phyloP scores from a whole-genome alignment of 495 filamentous ascomycete species.

The Astrothelium macrocarpum region DNA sequence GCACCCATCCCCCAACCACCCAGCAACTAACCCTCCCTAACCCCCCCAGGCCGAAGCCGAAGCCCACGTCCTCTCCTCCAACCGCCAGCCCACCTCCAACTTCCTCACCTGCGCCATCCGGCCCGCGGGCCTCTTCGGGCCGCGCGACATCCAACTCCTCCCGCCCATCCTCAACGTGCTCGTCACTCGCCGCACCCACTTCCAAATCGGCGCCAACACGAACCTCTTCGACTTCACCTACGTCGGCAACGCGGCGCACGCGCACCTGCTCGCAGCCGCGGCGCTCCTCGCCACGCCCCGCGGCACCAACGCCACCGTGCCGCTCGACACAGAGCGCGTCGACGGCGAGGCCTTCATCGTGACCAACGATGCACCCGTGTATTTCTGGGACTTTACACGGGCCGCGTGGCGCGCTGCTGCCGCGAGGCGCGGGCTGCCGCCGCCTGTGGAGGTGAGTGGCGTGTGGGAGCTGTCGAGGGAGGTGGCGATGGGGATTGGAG shows the following conservation, averaged over 20 bases:
- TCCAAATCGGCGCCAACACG: conserved; percentile 80
- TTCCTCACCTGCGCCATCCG: conserved; percentile 23
- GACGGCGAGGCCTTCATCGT: conserved; percentile 95
- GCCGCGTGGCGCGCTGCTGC: conserved; percentile 53
- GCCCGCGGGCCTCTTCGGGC: conserved; percentile 22
- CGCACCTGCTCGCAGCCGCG: conserved; percentile 59
- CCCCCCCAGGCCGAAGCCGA: conserved; percentile 70
- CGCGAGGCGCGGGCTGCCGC: conserved; percentile 13
- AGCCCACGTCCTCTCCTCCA: conserved; percentile 70
- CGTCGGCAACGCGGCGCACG: conserved; percentile 68
- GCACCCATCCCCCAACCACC: background rate
- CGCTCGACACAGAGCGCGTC: conserved; percentile 50
- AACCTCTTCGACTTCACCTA: conserved; percentile 86
- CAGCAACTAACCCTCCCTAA: conserved; percentile 6
- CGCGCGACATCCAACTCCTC: conserved; percentile 48
- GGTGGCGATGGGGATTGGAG: conserved; percentile 55
- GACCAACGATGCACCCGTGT: conserved; percentile 83
- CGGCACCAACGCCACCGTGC: conserved; percentile 25
- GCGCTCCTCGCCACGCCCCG: conserved; percentile 55
- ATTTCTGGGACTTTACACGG: conserved; percentile 92
- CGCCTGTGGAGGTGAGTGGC: conserved; percentile 31
- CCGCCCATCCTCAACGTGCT: conserved; percentile 56
- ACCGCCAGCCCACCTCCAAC: conserved; percentile 49
- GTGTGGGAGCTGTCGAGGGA: conserved; percentile 60
- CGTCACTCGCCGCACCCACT: conserved; percentile 54